phyloP scores from a whole-genome alignment of 2,329 filamentous ascomycete genomes.

The Hypoxylon sp. region DNA sequence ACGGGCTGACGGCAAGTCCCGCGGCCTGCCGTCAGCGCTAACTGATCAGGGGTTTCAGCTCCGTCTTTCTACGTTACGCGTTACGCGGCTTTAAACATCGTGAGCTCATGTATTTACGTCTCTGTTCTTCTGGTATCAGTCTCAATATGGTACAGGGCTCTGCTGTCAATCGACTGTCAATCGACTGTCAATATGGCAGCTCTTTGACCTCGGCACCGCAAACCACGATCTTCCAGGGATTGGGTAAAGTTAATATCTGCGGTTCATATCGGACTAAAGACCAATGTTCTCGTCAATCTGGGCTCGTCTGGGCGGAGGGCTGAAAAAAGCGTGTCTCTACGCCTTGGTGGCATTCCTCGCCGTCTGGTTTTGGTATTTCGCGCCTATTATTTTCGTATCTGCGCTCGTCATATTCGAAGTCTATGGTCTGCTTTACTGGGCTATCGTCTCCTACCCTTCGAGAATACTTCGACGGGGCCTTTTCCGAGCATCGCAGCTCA shows the following conservation, averaged over 20 bases:
- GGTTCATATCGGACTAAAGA: neutral
- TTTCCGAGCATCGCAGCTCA: neutral
- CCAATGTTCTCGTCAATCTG: neutral
- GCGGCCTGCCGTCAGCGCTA: neutral
- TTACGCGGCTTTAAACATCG: no score
- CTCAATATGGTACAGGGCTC: no score
- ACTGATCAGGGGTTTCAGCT: neutral
- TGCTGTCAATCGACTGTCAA: no score
- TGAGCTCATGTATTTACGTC: no score
- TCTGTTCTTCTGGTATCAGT: no score
- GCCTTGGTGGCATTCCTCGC: neutral
- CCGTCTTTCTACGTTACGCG: neutral
- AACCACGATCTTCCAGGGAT: neutral
- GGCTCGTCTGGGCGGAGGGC: neutral
- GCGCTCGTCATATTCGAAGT: neutral
- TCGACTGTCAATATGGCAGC: neutral
- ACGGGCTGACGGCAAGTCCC: slow-evolving; percentile 7
- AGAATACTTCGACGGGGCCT: neutral
- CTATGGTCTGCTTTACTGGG: neutral
- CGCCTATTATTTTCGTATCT: neutral
- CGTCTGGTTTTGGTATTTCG: neutral
- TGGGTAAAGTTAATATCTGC: neutral
- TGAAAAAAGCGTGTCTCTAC: neutral
- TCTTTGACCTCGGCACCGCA: neutral
- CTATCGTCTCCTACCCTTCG: neutral